phyloP scores from a whole-genome alignment of 257 asterid genomes.

The Verbena officinalis region DNA sequence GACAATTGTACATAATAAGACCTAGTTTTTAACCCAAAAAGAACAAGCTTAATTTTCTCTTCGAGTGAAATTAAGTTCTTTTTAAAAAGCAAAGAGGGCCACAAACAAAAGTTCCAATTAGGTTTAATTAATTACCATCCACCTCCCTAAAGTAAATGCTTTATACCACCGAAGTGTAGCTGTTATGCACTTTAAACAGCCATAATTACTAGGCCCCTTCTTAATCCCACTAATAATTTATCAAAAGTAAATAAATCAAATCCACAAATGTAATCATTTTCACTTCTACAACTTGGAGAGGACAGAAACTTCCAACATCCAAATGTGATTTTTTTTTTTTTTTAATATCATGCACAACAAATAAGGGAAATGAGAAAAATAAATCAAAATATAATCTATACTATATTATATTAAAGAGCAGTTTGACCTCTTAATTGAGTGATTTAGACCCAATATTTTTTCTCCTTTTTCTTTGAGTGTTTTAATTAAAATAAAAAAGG shows the following conservation, averaged over 20 bases:
- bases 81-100: neutral
- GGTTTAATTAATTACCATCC: slow-evolving; percentile 9
- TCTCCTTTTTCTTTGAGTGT: too few relatives aligned
- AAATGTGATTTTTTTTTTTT: too few relatives aligned
- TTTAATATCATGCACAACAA: too few relatives aligned
- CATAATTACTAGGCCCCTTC: slow-evolving; percentile 31
- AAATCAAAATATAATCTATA: too few relatives aligned
- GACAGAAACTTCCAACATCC: slow-evolving; percentile 30
- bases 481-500: too few relatives aligned
- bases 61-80: neutral
- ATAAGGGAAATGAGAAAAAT: too few relatives aligned
- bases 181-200: slow-evolving; percentile 30
- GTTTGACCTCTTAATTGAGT: too few relatives aligned
- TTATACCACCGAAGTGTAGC: slow-evolving; percentile 24
- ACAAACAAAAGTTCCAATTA: slow-evolving; percentile 1
- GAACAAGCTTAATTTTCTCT: neutral
- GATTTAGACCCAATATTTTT: too few relatives aligned
- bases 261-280: slow-evolving; percentile 5
- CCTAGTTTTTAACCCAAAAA: slow-evolving; percentile 18
- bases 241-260: neutral
- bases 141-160: slow-evolving; percentile 17
- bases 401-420: too few relatives aligned
- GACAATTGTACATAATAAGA: neutral
- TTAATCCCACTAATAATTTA: slow-evolving; percentile 32
- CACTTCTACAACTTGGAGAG: slow-evolving; percentile 29